Evolutionary conservation across 768 basidiomycete genomes (phyloP), one percentile per base, ranked within the genome.

Genomic region (Leccinum variicolor): DNA sequence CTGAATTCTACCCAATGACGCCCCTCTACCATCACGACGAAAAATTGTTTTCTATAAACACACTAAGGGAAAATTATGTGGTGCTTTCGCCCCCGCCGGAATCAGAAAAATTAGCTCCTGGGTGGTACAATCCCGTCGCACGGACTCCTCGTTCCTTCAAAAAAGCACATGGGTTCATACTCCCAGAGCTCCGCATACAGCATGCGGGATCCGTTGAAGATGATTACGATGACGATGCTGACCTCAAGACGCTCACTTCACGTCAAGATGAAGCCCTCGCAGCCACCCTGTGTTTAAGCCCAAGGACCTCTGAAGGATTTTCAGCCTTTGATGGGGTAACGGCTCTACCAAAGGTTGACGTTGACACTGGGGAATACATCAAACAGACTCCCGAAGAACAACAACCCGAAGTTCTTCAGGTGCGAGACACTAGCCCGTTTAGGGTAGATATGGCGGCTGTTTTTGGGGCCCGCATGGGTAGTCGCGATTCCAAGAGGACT

Each of bases 381-480:
- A 17, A 50, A n/a, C 53, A 41, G 36, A 49, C 63, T 9, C 52
- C 41, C 7, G 29, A 47, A 23, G 53, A 21, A 41, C 54, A 55
- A 50, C 31, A 52, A 61, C 54, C 60, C 29, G 56, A 64, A 50
- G 69, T 74, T 49, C 72, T 80, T 41, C 66, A 65, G 53, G 72
- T 80, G 34, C 74, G 74, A 23, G 64, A 69, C 52, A 71, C 73
- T n/a, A 81, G 79, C 66, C 80, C 82, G 4, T 82, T 82, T 65
- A 71, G 67, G 34, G 67, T 82, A 39, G 77, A 81, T 29, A 75
- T 81, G 48, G 62, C 66, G 31, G 56, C 67, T 59, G 61, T 74
- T 23, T 60, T 72, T 25, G 64, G 64, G 46, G 11, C 56, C 28
- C 55, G 57, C 57, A 64, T 50, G 57, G 54, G 56, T 19, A 52